Conservation (phyloP, 2,329 filamentous ascomycete genomes). For the Elsinoe arachidis region DNA sequence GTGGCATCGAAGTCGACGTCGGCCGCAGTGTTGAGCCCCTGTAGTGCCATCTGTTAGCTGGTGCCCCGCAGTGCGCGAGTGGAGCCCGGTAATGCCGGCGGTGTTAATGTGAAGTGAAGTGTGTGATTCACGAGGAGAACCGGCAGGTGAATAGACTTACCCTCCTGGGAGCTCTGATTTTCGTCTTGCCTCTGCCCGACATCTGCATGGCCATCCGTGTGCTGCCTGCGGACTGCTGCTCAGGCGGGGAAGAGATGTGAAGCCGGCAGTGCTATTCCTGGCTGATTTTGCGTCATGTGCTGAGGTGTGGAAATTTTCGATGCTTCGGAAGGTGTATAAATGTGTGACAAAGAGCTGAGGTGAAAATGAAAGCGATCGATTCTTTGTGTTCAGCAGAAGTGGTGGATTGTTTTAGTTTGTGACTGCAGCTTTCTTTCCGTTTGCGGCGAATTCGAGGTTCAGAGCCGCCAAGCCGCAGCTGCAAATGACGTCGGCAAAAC, state of each 20-base stretch:
- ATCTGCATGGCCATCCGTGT: slow-evolving; percentile 33
- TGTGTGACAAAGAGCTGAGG: not conserved
- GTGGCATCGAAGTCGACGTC: slow-evolving; percentile 73
- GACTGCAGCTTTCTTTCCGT: slow-evolving; percentile 9
- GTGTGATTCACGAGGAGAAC: not conserved
- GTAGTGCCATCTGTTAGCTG: slow-evolving; percentile 12
- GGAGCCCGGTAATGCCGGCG: not conserved
- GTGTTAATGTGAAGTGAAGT: not conserved
- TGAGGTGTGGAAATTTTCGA: not conserved
- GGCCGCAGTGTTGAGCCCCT: slow-evolving; percentile 51
- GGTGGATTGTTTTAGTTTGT: not conserved
- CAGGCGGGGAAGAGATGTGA: slow-evolving; percentile 5
- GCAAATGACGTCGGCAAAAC: slow-evolving; percentile 10
- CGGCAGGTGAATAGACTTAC: slow-evolving; percentile 40
- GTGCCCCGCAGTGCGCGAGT: not conserved
- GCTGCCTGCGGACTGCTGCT: not conserved
- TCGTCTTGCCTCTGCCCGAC: slow-evolving; percentile 48
- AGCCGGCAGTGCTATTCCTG: slow-evolving; percentile 12
- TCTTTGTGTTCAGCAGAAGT: not conserved
- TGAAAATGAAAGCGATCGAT: not conserved
- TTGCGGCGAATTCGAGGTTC: slow-evolving; percentile 14
- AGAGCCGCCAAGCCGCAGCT: not conserved
- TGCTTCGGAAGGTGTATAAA: not conserved
- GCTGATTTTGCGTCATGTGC: slow-evolving; percentile 11
- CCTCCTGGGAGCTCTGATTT: slow-evolving; percentile 59